Base-by-base conservation (phyloP, 1,284 basidiomycete species). In the Irpex sp. region DNA sequence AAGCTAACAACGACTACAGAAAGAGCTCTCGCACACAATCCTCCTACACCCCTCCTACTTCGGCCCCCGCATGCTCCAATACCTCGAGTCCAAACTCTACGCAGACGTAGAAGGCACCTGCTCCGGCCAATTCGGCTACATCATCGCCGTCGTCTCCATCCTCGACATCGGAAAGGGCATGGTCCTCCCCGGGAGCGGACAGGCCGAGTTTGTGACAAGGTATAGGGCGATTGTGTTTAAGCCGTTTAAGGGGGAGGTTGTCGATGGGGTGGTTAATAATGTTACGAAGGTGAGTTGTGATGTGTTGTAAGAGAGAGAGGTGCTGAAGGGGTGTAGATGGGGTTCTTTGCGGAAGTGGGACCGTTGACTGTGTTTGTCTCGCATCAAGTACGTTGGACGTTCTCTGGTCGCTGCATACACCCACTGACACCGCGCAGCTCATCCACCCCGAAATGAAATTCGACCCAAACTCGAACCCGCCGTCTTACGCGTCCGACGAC, bases 221-320 rank as follows among this genome's bases (percentile, higher is more conserved):
- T 97, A 96, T 77, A 88, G 92, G 21, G 96, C 96, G 8, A 94
- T 98, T 68, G 95, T 98, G 40, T 96, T 96, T 84, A 95, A 96
- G 77, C 96, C 96, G 38, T 99, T 98, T 85, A 98, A 98, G 78
- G 96, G 96, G 21, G 97, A 99, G 77, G 97, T 98, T 4, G 93
- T 99, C 44, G 97, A 99, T 76, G 97, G 95, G 1, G 90, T 96
- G 6, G 97, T 99, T 31, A 92, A 91, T 69, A 96, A 94, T 68
- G 97, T 99, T 49, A 97, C 93, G 77, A 98, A 98, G 85, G 94
- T 94, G 69, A 70, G 88, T 68, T 19, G 6, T 15, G 21, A 15
- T 34, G 1, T 36, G 5, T n/a, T 47, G 8, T 15, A 2, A 17
- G n/a, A 6, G 36, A 11, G n/a, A 13, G 58, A 37, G 37, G 26